Percentiles rank a stretch among this genome's conserved stretches.
Evolutionary conservation across 108 stramenopile species (phyloP).

Genomic region (Tribonema minus): DNA sequence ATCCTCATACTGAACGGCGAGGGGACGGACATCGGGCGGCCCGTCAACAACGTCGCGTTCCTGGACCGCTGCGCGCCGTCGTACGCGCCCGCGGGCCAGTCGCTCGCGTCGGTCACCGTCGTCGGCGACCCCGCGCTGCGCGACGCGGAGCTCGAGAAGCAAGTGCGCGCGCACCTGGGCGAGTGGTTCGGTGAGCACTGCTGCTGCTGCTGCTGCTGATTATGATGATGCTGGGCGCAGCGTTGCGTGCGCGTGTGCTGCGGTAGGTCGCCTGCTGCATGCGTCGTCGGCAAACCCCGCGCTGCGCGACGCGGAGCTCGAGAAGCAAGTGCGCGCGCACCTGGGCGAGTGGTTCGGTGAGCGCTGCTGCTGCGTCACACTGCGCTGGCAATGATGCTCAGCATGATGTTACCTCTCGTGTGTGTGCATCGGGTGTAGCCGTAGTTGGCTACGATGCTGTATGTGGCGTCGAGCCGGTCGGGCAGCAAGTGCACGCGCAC

Average conservation of each 20-base stretch:
- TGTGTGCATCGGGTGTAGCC: no score
- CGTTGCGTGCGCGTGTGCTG: no score
- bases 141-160: conserved; percentile 6
- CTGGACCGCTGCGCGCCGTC: conserved; percentile 18
- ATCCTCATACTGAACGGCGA: conserved; percentile 50
- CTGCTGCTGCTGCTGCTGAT: no score
- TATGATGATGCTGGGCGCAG: no score
- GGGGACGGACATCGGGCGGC: neutral
- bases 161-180: conserved; percentile 8
- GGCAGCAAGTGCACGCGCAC: neutral
- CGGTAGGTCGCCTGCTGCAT: no score
- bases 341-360: conserved; percentile 12
- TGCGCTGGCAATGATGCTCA: no score
- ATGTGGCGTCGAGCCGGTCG: neutral
- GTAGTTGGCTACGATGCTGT: neutral
- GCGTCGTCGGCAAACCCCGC: neutral
- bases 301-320: neutral
- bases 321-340: neutral
- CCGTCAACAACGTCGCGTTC: conserved; percentile 47
- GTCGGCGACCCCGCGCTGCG: conserved; percentile 10
- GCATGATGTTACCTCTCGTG: no score
- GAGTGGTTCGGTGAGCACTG: conserved; percentile 7
- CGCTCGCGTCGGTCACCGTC: conserved; percentile 45
- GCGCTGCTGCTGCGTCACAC: no score
- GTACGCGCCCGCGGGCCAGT: conserved; percentile 44